phyloP scores from a whole-genome alignment of 1,139 yeast species.

The Suhomyces guaymorum region DNA sequence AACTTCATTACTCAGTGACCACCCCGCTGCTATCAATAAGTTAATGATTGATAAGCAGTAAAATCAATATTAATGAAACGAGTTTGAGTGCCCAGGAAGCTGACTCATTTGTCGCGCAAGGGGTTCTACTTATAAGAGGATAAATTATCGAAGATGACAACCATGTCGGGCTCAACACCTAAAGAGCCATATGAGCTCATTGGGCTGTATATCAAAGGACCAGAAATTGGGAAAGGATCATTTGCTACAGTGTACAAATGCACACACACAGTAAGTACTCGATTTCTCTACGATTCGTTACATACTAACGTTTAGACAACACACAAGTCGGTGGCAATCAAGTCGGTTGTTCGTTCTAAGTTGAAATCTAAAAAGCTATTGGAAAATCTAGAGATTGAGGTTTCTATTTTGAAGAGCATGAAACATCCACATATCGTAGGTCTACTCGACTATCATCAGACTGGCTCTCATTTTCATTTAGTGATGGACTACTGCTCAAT shows the following conservation, averaged over 20 bases:
- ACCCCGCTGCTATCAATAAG: too few relatives aligned
- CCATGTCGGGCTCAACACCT: slow-evolving; percentile 2
- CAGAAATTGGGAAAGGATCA: slow-evolving; percentile 90
- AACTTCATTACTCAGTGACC: too few relatives aligned
- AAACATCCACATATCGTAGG: slow-evolving; percentile 93
- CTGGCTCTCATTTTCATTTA: slow-evolving; percentile 77
- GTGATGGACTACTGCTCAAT: slow-evolving; percentile 97
- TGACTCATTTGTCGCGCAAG: too few relatives aligned
- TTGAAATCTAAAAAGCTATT: slow-evolving; percentile 81
- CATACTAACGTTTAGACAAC: slow-evolving; percentile 26
- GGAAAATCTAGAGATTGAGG: slow-evolving; percentile 90
- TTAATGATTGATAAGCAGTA: too few relatives aligned
- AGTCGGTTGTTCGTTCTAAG: slow-evolving; percentile 80
- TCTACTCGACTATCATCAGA: slow-evolving; percentile 77
- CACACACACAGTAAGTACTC: slow-evolving; percentile 25
- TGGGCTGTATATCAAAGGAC: slow-evolving; percentile 56
- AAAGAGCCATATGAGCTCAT: slow-evolving; percentile 21
- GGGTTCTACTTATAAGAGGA: too few relatives aligned
- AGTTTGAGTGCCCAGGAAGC: too few relatives aligned
- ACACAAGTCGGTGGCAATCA: slow-evolving; percentile 74
- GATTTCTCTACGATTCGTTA: not conserved
- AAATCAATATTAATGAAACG: too few relatives aligned
- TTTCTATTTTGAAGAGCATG: slow-evolving; percentile 78
- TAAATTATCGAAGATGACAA: slow-evolving; percentile 8
- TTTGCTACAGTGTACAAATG: slow-evolving; percentile 85